Evolutionary conservation across 352 stramenopile species (phyloP).

Genomic region (Globisporangium radiosum): DNA sequence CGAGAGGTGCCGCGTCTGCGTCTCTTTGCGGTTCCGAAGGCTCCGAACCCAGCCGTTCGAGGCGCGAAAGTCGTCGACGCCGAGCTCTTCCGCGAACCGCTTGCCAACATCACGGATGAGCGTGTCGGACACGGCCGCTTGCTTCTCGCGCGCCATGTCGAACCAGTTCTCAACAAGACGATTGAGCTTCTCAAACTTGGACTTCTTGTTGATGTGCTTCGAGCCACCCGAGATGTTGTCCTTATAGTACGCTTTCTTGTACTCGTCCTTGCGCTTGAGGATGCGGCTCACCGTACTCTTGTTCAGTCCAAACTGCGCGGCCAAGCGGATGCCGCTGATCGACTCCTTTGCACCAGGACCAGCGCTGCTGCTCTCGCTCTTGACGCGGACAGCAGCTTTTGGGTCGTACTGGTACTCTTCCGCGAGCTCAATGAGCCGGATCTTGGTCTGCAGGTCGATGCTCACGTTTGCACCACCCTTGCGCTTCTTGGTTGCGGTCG

Average conservation of each 20-base stretch:
- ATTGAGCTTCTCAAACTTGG: slow-evolving; percentile 82
- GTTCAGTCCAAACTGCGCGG: slow-evolving; percentile 71
- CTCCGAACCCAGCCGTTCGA: slow-evolving; percentile 80
- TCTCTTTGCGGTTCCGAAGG: slow-evolving; percentile 72
- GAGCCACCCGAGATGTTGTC: slow-evolving; percentile 78
- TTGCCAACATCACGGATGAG: slow-evolving; percentile 73
- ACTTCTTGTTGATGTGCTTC: slow-evolving; percentile 87
- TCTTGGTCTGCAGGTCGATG: slow-evolving; percentile 81
- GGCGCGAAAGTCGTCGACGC: slow-evolving; percentile 66
- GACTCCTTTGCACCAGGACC: slow-evolving; percentile 24
- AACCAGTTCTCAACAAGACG: slow-evolving; percentile 80
- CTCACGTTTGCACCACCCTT: slow-evolving; percentile 57
- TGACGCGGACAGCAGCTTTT: slow-evolving; percentile 34
- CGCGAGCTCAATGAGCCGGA: slow-evolving; percentile 73
- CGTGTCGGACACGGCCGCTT: slow-evolving; percentile 60
- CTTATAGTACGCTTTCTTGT: slow-evolving; percentile 85
- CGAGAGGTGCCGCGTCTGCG: slow-evolving; percentile 43
- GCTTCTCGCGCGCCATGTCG: slow-evolving; percentile 71
- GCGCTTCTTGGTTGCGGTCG: slow-evolving; percentile 36
- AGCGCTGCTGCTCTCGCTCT: slow-evolving; percentile 19
- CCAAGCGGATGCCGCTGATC: slow-evolving; percentile 70
- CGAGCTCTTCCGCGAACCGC: slow-evolving; percentile 62
- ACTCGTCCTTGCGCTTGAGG: slow-evolving; percentile 83
- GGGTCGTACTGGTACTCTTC: slow-evolving; percentile 81
- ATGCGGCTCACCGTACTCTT: slow-evolving; percentile 82